Evolutionary conservation across 495 filamentous ascomycete genomes (phyloP).

Genomic region (Lophiotrema nucula): DNA sequence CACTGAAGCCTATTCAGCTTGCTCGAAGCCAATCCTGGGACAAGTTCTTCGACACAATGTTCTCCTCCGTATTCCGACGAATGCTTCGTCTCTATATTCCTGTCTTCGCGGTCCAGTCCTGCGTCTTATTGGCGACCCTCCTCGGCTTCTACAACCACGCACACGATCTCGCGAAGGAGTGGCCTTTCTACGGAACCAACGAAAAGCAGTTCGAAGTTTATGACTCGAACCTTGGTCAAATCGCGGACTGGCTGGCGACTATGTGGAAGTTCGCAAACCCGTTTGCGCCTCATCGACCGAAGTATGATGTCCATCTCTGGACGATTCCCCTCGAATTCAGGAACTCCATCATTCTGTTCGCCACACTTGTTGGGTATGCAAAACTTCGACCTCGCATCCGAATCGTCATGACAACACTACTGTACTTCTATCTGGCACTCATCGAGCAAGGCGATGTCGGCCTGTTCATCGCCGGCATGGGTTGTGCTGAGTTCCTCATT

Average conservation of each 20-base stretch:
- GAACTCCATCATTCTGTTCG: constrained; percentile 49
- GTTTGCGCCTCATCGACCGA: constrained; percentile 11
- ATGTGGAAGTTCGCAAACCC: constrained; percentile 18
- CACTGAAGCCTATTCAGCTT: constrained; percentile 61
- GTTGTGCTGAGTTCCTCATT: constrained; percentile 46
- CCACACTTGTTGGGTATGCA: constrained; percentile 34
- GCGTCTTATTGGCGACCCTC: constrained; percentile 56
- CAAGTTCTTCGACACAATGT: constrained; percentile 49
- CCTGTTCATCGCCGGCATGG: constrained; percentile 48
- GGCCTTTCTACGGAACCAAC: constrained; percentile 40
- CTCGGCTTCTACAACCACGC: constrained; percentile 52
- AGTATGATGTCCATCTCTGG: constrained; percentile 51
- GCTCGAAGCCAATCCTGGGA: constrained; percentile 56
- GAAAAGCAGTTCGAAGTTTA: constrained; percentile 52
- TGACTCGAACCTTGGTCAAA: constrained; percentile 44
- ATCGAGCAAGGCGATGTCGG: constrained; percentile 49
- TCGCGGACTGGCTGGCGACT: constrained; percentile 13
- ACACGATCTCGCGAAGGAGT: constrained; percentile 22
- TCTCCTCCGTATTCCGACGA: constrained; percentile 65
- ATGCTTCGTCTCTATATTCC: constrained; percentile 63
- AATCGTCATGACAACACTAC: constrained; percentile 22
- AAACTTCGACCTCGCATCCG: constrained; percentile 41
- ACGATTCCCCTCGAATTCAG: constrained; percentile 53
- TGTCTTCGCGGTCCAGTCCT: constrained; percentile 54
- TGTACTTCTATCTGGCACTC: constrained; percentile 42